phyloP scores from a whole-genome alignment of 2,329 filamentous ascomycete genomes.

The Phyllosticta paracitricarpa region DNA sequence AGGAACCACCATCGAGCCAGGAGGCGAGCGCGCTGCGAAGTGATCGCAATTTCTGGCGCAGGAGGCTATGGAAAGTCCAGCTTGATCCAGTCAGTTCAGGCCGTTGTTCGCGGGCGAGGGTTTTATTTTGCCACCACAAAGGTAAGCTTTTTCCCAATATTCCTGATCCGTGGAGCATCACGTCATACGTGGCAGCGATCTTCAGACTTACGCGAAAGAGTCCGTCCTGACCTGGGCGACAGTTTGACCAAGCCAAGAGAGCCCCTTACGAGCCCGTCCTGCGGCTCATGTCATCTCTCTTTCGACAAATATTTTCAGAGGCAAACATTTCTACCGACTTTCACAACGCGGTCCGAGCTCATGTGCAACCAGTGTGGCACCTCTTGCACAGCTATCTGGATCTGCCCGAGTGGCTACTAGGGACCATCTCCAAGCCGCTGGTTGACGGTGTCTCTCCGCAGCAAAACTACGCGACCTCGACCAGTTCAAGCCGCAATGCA shows the following conservation, averaged over 20 bases:
- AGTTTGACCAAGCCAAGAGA: conserved; percentile 48
- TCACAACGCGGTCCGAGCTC: conserved; percentile 47
- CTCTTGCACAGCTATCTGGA: conserved; percentile 49
- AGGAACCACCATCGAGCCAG: conserved; percentile 3
- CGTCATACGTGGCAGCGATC: neutral
- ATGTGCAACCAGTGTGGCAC: conserved; percentile 48
- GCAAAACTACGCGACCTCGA: neutral
- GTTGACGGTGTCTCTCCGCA: conserved; percentile 19
- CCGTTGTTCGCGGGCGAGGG: conserved; percentile 45
- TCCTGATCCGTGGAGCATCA: neutral
- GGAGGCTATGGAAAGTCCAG: conserved; percentile 53
- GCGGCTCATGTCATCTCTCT: conserved; percentile 49
- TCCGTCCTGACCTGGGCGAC: neutral
- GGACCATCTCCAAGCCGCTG: conserved; percentile 15
- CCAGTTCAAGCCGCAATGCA: conserved; percentile 11
- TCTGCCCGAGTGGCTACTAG: conserved; percentile 55
- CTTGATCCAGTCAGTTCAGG: conserved; percentile 48
- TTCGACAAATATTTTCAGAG: conserved; percentile 56
- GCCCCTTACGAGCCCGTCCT: conserved; percentile 53
- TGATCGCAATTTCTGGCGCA: conserved; percentile 47
- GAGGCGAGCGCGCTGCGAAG: conserved; percentile 44
- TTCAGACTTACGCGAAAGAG: neutral
- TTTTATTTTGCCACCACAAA: conserved; percentile 49
- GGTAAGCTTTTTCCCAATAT: neutral
- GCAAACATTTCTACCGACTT: conserved; percentile 52